Percentiles rank a stretch among this genome's conserved stretches.
phyloP scores from a whole-genome alignment of 2,329 filamentous ascomycete genomes.

The Diaporthe helianthi region DNA sequence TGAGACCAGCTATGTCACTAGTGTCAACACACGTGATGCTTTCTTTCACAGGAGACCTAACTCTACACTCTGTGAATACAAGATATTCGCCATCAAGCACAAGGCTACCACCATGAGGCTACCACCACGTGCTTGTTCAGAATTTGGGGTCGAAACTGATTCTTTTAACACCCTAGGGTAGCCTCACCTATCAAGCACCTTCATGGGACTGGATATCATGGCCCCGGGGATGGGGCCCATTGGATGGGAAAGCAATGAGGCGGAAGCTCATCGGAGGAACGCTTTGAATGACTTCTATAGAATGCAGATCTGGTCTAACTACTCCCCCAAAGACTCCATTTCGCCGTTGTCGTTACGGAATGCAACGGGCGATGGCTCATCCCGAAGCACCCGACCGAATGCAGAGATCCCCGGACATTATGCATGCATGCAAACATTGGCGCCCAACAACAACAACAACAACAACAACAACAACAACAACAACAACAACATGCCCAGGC shows the following conservation, averaged over 20 bases:
- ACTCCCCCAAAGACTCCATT: neutral
- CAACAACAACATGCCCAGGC: too few relatives aligned
- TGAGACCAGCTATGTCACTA: neutral
- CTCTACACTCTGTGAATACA: neutral
- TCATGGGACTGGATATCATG: too few relatives aligned
- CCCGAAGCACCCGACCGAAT: too few relatives aligned
- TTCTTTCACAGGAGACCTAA: neutral
- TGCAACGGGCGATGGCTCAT: too few relatives aligned
- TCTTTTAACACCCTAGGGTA: too few relatives aligned
- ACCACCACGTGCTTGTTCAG: neutral
- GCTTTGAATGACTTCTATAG: neutral
- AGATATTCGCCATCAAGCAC: neutral
- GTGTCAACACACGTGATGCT: too few relatives aligned
- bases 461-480: too few relatives aligned
- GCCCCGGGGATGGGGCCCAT: neutral
- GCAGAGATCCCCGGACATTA: neutral
- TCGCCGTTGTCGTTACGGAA: neutral
- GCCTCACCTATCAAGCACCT: too few relatives aligned
- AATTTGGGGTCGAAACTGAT: rapidly evolving
- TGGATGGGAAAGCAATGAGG: neutral
- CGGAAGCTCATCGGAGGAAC: neutral
- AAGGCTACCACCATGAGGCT: neutral
- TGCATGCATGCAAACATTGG: neutral
- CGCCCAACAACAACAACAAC: too few relatives aligned
- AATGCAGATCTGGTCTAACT: neutral